Conservation (phyloP, 257 asterid genomes). For the Solanum lycopersicoides region DNA sequence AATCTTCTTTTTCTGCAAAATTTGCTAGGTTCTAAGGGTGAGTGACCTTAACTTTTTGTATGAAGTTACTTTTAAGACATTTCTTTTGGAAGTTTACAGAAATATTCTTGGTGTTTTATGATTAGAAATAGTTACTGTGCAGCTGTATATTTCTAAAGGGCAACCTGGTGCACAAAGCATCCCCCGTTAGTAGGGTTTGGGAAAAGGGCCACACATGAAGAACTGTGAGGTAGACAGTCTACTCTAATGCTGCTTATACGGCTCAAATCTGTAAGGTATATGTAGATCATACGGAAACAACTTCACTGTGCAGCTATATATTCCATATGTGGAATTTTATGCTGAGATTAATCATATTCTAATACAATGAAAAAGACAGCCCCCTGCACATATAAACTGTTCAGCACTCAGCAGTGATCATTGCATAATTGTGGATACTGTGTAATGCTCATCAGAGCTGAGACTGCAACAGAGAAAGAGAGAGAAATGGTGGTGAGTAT, state of each 20-base stretch:
- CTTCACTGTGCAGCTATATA: not conserved
- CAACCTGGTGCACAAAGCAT: not conserved
- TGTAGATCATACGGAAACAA: too few species aligned
- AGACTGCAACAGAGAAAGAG: not conserved
- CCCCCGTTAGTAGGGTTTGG: fast-evolving
- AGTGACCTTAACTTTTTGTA: not conserved
- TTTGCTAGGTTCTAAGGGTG: not conserved
- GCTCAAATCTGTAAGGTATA: not conserved
- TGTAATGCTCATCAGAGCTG: constrained; percentile 8
- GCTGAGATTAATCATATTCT: not conserved
- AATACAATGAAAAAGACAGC: not conserved
- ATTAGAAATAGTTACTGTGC: not conserved
- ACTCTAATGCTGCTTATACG: not conserved
- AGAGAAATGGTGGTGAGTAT: not conserved
- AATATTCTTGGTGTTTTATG: not conserved
- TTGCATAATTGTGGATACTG: not conserved
- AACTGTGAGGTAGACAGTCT: fast-evolving
- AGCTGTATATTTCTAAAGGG: not conserved
- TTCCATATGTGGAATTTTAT: not conserved
- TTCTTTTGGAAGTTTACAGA: not conserved
- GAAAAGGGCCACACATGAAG: not conserved
- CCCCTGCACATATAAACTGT: not conserved
- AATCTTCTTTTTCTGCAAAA: not conserved
- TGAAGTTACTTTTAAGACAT: not conserved
- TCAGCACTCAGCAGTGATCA: not conserved